A percentile compares a stretch with the other conserved stretches of the same genome.
Evolutionary conservation across 225 moss, liverwort and hornwort species (phyloP).

Genomic region (Marchantia polymorpha): DNA sequence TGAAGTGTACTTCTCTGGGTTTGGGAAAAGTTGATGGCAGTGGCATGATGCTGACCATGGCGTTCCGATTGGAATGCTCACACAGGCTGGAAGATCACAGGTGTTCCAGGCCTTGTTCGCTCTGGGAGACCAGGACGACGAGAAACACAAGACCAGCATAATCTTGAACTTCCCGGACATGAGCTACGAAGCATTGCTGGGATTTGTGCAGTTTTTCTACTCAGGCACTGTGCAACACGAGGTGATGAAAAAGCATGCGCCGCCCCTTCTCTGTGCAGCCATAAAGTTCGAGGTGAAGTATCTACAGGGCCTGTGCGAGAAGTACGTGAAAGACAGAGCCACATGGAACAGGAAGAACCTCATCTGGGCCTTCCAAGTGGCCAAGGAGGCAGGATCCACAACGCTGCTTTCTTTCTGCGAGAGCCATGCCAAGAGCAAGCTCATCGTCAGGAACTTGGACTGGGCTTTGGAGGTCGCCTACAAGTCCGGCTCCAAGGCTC

Average conservation of each 20-base stretch:
- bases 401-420: constrained; percentile 1
- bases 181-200: constrained; percentile 11
- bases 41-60: not conserved
- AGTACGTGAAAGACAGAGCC: constrained; percentile 17
- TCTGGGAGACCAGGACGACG: not conserved
- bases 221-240: not conserved
- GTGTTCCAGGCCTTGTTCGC: constrained; percentile 12
- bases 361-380: constrained; percentile 17
- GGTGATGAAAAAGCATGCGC: constrained; percentile 13
- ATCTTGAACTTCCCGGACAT: constrained; percentile 8
- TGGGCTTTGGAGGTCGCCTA: constrained; percentile 20
- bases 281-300: constrained; percentile 21
- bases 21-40: not conserved
- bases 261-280: not conserved
- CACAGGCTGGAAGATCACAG: constrained; percentile 14
- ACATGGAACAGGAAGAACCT: constrained; percentile 22
- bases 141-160: not conserved
- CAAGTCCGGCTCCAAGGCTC: constrained; percentile 17
- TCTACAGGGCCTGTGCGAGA: constrained; percentile 14
- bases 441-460: constrained; percentile 12
- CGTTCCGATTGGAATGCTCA: not conserved
- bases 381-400: constrained; percentile 6
- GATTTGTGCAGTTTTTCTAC: constrained; percentile 14
- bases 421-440: constrained; percentile 16
- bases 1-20: not conserved